Conservation (phyloP, 805 yeast species). For the Candida alai region DNA sequence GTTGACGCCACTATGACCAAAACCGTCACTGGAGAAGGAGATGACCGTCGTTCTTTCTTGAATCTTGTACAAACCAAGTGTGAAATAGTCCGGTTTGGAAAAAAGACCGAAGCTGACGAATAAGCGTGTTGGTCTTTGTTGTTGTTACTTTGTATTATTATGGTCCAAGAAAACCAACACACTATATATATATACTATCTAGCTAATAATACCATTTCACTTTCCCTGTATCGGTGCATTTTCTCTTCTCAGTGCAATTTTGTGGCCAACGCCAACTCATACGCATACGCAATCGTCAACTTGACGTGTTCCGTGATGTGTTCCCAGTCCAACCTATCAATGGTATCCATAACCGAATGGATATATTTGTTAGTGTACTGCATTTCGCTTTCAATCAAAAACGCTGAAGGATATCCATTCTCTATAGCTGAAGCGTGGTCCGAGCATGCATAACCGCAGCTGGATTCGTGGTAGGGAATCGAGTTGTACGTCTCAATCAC, state of each 20-base stretch:
- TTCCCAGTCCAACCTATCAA: slow-evolving; percentile 72
- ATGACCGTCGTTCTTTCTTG: no score
- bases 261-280: slow-evolving; percentile 56
- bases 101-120: not conserved
- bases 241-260: slow-evolving; percentile 5
- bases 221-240: no score
- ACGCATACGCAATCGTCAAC: slow-evolving; percentile 66
- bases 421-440: slow-evolving; percentile 87
- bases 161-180: not conserved
- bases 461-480: slow-evolving; percentile 69
- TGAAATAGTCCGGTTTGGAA: not conserved
- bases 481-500: slow-evolving; percentile 59
- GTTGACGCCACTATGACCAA: no score
- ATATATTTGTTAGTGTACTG: slow-evolving; percentile 62
- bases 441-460: slow-evolving; percentile 90
- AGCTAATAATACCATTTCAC: no score
- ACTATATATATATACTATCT: no score
- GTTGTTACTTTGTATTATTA: not conserved
- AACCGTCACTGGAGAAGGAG: no score
- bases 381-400: slow-evolving; percentile 75
- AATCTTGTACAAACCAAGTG: no score
- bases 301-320: slow-evolving; percentile 82
- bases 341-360: slow-evolving; percentile 75
- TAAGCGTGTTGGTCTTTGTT: not conserved
- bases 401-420: slow-evolving; percentile 80